These are phyloP conservation scores for Leptographium radiaticola DNA, from an alignment of 2,329 filamentous ascomycete species.

Conservation along the genomic window DNA sequence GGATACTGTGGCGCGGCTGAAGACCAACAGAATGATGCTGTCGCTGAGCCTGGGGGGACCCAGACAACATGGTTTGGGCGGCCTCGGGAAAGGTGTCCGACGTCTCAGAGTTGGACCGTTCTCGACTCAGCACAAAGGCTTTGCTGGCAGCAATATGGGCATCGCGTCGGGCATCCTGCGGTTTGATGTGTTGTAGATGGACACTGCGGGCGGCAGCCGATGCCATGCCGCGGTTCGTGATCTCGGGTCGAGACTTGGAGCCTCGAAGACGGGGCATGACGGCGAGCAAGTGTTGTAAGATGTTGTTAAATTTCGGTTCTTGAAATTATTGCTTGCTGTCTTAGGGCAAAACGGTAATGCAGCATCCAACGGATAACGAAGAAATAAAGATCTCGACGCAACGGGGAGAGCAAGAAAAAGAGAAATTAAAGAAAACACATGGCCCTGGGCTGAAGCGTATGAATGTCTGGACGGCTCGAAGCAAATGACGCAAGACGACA, in stretches of 20 bases:
- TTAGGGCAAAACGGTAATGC: background rate
- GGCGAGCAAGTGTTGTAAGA: background rate
- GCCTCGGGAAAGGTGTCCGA: slow-evolving; percentile 10
- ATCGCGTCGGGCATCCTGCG: slow-evolving; percentile 38
- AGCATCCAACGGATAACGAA: background rate
- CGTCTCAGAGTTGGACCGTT: slow-evolving; percentile 23
- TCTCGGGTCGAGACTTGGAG: slow-evolving; percentile 27
- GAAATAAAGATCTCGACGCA: background rate
- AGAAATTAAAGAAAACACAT: background rate
- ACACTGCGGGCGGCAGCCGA: slow-evolving; percentile 30
- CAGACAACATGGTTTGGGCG: background rate
- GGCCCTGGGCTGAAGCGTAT: background rate
- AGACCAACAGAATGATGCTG: slow-evolving; percentile 11
- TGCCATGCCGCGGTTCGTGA: slow-evolving; percentile 41
- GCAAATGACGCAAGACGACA: background rate
- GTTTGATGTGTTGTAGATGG: slow-evolving; percentile 34
- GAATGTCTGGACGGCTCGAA: background rate
- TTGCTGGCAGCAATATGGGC: slow-evolving; percentile 49
- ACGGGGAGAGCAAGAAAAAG: background rate
- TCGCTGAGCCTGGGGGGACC: background rate
- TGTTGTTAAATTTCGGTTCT: background rate
- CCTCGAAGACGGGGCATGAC: slow-evolving; percentile 9
- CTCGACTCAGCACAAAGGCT: slow-evolving; percentile 43
- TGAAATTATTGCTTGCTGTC: background rate
- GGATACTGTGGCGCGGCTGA: slow-evolving; percentile 39